Evolutionary conservation across 176 grass and related monocot species (phyloP).

Genomic region (Rhynchospora tenuis): DNA sequence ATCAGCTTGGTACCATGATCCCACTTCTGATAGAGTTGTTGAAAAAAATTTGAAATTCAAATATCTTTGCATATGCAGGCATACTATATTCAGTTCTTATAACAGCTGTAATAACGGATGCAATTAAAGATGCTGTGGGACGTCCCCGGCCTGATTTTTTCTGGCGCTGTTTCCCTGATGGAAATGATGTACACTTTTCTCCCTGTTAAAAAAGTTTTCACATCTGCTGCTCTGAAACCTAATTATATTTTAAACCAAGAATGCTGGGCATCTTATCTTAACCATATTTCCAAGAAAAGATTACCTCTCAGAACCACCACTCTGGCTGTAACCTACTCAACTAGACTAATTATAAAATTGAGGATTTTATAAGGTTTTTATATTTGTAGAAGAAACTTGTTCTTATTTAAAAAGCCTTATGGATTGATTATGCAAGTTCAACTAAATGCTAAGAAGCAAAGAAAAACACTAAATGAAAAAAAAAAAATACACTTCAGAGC

Average conservation of each 20-base stretch:
- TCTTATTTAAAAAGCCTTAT: neutral
- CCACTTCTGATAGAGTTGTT: neutral
- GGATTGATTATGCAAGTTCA: neutral
- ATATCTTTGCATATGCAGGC: conserved; percentile 29
- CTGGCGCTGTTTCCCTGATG: conserved; percentile 80
- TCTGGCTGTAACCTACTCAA: neutral
- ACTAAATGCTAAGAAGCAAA: neutral
- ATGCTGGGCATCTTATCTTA: neutral
- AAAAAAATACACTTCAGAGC: neutral
- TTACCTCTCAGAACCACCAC: neutral
- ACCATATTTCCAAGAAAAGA: neutral
- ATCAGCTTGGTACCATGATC: neutral
- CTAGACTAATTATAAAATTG: neutral
- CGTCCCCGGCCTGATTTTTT: conserved; percentile 80
- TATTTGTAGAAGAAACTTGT: neutral
- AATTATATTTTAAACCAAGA: neutral
- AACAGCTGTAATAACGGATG: conserved; percentile 72
- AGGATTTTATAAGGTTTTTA: neutral
- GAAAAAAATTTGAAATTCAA: neutral
- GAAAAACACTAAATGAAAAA: neutral
- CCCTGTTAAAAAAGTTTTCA: neutral
- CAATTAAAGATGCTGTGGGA: conserved; percentile 71
- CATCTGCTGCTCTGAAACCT: neutral
- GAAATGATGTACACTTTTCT: conserved; percentile 31
- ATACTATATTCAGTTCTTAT: conserved; percentile 70